These are phyloP conservation scores for Calonectria pteridis DNA, from an alignment of 2,329 filamentous ascomycete genomes.

Conservation along the genomic window DNA sequence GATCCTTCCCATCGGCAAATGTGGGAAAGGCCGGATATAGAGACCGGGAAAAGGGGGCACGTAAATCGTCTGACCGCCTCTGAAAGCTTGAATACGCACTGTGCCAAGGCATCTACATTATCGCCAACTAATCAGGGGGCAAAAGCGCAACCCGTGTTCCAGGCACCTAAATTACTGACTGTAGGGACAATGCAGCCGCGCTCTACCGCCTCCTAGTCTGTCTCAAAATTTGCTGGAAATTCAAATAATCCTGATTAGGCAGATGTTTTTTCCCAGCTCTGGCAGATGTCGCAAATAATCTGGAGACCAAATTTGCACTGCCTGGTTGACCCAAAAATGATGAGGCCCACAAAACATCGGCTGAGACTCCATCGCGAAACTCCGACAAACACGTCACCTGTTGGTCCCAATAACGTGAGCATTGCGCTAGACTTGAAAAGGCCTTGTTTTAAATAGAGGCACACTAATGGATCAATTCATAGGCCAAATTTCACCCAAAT, in stretches of 20 bases:
- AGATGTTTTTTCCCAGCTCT: too few relatives aligned
- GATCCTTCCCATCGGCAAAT: neutral
- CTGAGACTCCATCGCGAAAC: neutral
- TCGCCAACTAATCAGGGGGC: neutral
- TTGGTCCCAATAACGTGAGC: too few relatives aligned
- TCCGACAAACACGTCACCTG: neutral
- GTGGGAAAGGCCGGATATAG: slow-evolving; percentile 7
- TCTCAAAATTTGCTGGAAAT: neutral
- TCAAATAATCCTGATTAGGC: neutral
- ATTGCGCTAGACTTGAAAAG: too few relatives aligned
- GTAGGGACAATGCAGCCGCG: neutral
- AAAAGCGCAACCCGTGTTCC: neutral
- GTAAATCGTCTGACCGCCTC: neutral
- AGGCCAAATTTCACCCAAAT: neutral
- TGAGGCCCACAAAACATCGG: slow-evolving; percentile 8
- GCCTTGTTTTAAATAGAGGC: neutral
- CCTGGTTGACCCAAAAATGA: neutral
- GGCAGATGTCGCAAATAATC: neutral
- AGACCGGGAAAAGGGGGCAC: neutral
- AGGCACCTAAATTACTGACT: slow-evolving; percentile 2
- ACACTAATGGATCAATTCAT: neutral
- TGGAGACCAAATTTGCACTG: neutral
- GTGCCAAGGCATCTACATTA: slow-evolving; percentile 1
- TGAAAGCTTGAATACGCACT: neutral
- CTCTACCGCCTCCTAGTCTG: neutral